Conservation (phyloP, 768 basidiomycete species). For the Hemileccinum impolitum region DNA sequence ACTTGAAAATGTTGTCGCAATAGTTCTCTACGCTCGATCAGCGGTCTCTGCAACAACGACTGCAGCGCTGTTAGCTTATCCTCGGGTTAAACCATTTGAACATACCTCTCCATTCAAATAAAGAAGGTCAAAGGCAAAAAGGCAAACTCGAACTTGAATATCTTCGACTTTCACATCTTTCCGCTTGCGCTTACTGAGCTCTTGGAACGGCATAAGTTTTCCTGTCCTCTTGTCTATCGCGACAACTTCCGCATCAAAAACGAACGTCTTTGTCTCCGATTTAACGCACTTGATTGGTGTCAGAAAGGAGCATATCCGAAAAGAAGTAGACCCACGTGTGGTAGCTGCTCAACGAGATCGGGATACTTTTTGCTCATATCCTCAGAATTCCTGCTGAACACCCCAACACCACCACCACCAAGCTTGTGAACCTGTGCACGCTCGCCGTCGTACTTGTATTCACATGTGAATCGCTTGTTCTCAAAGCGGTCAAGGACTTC, state of each 20-base stretch:
- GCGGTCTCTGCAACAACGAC: conserved; percentile 77
- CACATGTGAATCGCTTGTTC: conserved; percentile 92
- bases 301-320: not conserved
- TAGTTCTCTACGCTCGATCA: conserved; percentile 73
- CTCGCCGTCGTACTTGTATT: conserved; percentile 99
- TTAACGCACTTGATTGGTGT: conserved; percentile 69
- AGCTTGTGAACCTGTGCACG: conserved; percentile 92
- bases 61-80: conserved; percentile 32
- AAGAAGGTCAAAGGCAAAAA: conserved; percentile 96
- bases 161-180: conserved; percentile 99
- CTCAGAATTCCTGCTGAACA: conserved; percentile 97
- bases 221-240: conserved; percentile 84
- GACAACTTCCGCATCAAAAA: conserved; percentile 95
- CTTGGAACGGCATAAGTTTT: conserved; percentile 96
- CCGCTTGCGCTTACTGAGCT: conserved; percentile 88
- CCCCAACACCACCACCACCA: conserved; percentile 76
- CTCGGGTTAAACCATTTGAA: not conserved
- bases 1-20: conserved; percentile 75
- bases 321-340: conserved; percentile 51
- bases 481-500: conserved; percentile 98
- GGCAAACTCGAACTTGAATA: conserved; percentile 92
- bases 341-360: conserved; percentile 92
- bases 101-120: conserved; percentile 92
- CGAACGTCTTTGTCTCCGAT: conserved; percentile 80
- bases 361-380: conserved; percentile 99